Evolutionary conservation across 2,329 filamentous ascomycete genomes (phyloP).

Genomic region (Thyridium curvatum): DNA sequence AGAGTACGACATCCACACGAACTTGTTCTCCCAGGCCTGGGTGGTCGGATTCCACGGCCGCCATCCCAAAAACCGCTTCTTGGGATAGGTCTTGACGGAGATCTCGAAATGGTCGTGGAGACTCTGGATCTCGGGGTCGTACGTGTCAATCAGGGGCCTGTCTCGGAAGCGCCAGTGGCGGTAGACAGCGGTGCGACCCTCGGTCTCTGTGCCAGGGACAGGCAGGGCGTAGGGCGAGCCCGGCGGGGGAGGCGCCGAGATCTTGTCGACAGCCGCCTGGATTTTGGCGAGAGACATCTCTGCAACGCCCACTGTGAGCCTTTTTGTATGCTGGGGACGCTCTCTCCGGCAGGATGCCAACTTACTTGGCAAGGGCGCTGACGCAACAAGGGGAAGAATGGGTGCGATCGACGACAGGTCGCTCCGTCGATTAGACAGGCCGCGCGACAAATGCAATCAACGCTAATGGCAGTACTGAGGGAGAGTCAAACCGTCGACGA

Average conservation of each 20-base stretch:
- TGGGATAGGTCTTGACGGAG: slow-evolving; percentile 55
- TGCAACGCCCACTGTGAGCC: too few species aligned
- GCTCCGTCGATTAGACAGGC: too few species aligned
- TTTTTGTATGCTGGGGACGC: too few species aligned
- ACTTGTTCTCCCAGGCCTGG: slow-evolving; percentile 67
- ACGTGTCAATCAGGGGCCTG: slow-evolving; percentile 61
- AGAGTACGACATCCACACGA: slow-evolving; percentile 76
- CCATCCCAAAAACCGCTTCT: slow-evolving; percentile 69
- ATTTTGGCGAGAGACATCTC: slow-evolving; percentile 27
- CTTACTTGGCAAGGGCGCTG: neutral
- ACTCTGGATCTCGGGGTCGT: slow-evolving; percentile 66
- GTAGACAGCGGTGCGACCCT: slow-evolving; percentile 71
- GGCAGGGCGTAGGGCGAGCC: slow-evolving; percentile 74
- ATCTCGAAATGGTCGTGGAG: slow-evolving; percentile 77
- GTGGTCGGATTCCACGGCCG: slow-evolving; percentile 71
- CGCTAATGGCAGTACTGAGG: too few species aligned
- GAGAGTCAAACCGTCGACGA: too few species aligned
- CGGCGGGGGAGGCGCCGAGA: slow-evolving; percentile 59
- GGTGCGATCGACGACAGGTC: too few species aligned
- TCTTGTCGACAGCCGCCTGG: slow-evolving; percentile 40
- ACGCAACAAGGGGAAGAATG: neutral
- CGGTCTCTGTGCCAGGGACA: slow-evolving; percentile 66
- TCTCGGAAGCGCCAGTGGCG: slow-evolving; percentile 75
- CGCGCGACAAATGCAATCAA: too few species aligned
- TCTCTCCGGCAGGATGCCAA: too few species aligned